Conservation (phyloP, 192 early-diverging fungal species). For the Backusella morwellensis region DNA sequence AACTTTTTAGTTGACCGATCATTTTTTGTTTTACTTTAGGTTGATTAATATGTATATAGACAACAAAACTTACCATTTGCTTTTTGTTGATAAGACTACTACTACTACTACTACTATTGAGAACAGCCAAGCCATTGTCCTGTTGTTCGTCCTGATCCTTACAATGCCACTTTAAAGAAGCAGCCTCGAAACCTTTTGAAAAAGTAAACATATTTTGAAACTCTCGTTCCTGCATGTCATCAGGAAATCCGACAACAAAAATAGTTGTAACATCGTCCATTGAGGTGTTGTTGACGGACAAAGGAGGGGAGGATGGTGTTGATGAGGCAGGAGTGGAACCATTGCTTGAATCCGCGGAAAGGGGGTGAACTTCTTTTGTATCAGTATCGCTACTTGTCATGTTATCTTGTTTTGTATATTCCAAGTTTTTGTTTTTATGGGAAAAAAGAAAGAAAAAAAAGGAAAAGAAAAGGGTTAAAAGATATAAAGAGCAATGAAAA, state of each 20-base stretch:
- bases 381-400: background rate
- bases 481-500: background rate
- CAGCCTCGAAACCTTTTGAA: slow-evolving; percentile 95
- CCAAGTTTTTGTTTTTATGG: background rate
- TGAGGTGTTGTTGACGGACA: background rate
- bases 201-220: slow-evolving; percentile 99
- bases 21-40: background rate
- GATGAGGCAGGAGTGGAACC: background rate
- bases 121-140: background rate
- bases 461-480: background rate
- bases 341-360: background rate
- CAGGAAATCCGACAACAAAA: slow-evolving; percentile 98
- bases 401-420: background rate
- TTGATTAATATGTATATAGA: background rate
- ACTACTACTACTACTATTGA: slow-evolving; percentile 8
- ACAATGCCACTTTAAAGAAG: slow-evolving; percentile 88
- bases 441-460: background rate
- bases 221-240: slow-evolving; percentile 98
- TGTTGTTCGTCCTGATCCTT: slow-evolving; percentile 50
- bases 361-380: background rate
- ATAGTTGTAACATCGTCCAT: slow-evolving; percentile 96
- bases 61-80: slow-evolving; percentile 22
- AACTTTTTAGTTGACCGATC: background rate
- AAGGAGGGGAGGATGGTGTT: slow-evolving; percentile 4
- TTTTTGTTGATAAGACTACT: slow-evolving; percentile 39